These are phyloP conservation scores for Pichia kluyveri DNA, from an alignment of 805 yeast genomes.

Conservation along the genomic window DNA sequence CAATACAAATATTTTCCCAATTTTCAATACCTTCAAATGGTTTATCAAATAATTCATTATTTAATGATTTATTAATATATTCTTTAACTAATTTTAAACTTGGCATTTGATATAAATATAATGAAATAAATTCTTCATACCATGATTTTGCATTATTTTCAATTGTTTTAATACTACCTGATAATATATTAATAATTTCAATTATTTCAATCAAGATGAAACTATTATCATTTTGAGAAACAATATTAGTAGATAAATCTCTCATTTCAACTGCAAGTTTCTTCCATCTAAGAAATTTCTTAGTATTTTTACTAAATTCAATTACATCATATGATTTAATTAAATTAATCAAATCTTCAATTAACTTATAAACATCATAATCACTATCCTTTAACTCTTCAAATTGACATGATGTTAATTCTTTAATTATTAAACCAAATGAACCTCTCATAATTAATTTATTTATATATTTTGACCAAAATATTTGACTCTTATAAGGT, in stretches of 20 bases:
- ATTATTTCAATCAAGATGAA: conserved; percentile 29
- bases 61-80: conserved; percentile 29
- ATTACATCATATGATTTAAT: conserved; percentile 31
- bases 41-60: conserved; percentile 12
- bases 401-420: conserved; percentile 36
- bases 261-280: conserved; percentile 39
- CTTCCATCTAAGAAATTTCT: conserved; percentile 42
- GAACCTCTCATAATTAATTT: conserved; percentile 55
- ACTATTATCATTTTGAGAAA: conserved; percentile 17
- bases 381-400: conserved; percentile 27
- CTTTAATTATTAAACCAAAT: conserved; percentile 43
- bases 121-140: conserved; percentile 51
- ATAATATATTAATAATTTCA: conserved; percentile 34
- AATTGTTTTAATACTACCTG: conserved; percentile 42
- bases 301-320: conserved; percentile 27
- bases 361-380: conserved; percentile 26
- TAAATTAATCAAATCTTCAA: conserved; percentile 33
- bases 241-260: conserved; percentile 26
- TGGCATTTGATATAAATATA: conserved; percentile 47
- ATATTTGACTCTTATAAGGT: conserved; percentile 41
- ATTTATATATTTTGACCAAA: conserved; percentile 54
- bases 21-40: conserved; percentile 30
- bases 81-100: conserved; percentile 33
- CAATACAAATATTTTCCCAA: conserved; percentile 50
- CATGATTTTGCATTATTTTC: conserved; percentile 45